These are phyloP conservation scores for Aegilops bicornis DNA, from an alignment of 176 grass and related monocot genomes.

Conservation along the genomic window DNA sequence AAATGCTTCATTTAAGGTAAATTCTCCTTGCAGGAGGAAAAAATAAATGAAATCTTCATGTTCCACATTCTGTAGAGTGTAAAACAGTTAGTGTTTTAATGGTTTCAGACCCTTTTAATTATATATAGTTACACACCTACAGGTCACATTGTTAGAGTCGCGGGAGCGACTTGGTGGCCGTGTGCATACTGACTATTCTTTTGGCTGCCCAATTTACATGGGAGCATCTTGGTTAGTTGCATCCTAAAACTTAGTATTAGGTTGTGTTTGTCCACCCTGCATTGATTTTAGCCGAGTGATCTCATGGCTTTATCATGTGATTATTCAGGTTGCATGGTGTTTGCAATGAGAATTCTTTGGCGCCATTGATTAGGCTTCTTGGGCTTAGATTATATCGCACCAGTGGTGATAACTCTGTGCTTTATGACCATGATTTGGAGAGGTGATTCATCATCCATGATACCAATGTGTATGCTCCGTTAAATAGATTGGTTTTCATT, in stretches of 20 bases:
- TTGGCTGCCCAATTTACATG: slow-evolving; percentile 97
- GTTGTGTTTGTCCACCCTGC: slow-evolving; percentile 18
- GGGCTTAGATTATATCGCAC: slow-evolving; percentile 94
- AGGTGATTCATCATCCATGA: slow-evolving; percentile 49
- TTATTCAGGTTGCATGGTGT: slow-evolving; percentile 96
- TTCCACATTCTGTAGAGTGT: neutral
- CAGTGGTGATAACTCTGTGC: slow-evolving; percentile 94
- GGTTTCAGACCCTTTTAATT: neutral
- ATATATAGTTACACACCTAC: slow-evolving; percentile 28
- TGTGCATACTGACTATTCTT: slow-evolving; percentile 95
- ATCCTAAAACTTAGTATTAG: slow-evolving; percentile 4
- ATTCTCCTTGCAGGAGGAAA: neutral
- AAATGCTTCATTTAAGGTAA: slow-evolving; percentile 91
- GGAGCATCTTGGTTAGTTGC: slow-evolving; percentile 92
- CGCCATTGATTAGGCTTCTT: slow-evolving; percentile 88
- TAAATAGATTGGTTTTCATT: slow-evolving; percentile 26
- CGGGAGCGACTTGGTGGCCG: slow-evolving; percentile 80
- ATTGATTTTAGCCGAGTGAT: slow-evolving; percentile 2
- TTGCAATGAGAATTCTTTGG: slow-evolving; percentile 97
- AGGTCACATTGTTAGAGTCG: slow-evolving; percentile 92
- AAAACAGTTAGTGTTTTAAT: neutral
- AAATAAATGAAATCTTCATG: neutral
- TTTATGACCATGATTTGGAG: slow-evolving; percentile 98
- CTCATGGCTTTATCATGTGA: slow-evolving; percentile 46
- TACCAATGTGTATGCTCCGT: neutral